Base-by-base conservation (phyloP, 2,329 filamentous ascomycete genomes). In the Phyllosticta paracitricarpa region DNA sequence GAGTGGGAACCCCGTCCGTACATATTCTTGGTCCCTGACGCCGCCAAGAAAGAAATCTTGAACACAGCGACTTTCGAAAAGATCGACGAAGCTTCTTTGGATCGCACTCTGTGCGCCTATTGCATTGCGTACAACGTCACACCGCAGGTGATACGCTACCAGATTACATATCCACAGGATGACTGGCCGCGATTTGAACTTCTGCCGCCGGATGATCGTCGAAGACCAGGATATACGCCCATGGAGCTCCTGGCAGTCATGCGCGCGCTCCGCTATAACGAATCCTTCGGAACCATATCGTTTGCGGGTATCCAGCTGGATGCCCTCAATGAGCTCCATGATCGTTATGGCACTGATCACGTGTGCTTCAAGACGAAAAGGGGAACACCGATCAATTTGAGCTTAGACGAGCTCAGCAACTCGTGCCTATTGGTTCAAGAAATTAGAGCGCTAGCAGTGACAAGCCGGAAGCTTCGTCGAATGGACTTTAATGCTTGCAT, bases 171-270 rank as follows among this genome's bases (percentile, higher is more conserved):
- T 63, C 71, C 72, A 2, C n/a, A 19, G 3, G 86, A 89, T 69
- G 86, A 89, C 73, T 82, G 80, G 30, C 87, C 87, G 4, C 82
- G 82, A 40, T 89, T 89, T 68, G 80, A 81, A 64, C 77, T 89
- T 8, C 76, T 87, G 7, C 80, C 79, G 22, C 84, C 86, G 2
- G 77, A 79, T 22, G 77, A 78, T 56, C 73, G 77, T 7, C 51
- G 51, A 28, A 51, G 54, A 9, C 51, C 74, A 12, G 79, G 80
- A 48, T 89, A 89, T 67, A 80, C 77, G 2, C 76, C 79, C 4
- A 70, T 85, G 25, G 87, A 89, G 68, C 73, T 89, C n/a, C 78
- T 89, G 30, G 85, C 87, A 4, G 80, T 89, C n/a, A 81, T 88
- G 77, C 80, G 86, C 63, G 80, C 87, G 9, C 71, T 89, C 59